Evolutionary conservation across 345 rosid species (phyloP).

Genomic region (Hirschfeldia incana): DNA sequence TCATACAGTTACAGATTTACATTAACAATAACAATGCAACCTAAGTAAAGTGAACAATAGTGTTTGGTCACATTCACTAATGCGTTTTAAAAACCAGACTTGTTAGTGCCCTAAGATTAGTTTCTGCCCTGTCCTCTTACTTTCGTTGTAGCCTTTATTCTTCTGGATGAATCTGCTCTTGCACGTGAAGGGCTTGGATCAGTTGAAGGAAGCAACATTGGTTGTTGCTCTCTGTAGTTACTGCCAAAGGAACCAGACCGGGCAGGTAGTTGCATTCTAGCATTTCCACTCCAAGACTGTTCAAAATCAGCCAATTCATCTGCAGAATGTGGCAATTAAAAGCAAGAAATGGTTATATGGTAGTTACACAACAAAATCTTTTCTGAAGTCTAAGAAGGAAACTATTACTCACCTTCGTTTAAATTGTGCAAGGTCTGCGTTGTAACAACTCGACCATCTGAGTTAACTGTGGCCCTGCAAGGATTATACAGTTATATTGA

Average conservation of each 20-base stretch:
- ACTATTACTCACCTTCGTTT: constrained; percentile 67
- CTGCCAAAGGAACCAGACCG: constrained; percentile 52
- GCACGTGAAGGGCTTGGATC: not conserved
- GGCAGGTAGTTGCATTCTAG: constrained; percentile 65
- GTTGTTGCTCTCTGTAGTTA: constrained; percentile 2
- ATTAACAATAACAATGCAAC: no score
- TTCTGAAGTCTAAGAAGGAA: not conserved
- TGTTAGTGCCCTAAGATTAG: no score
- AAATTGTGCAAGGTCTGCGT: constrained; percentile 82
- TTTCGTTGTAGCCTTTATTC: no score
- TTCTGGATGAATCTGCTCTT: no score
- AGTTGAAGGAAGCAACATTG: constrained; percentile 17
- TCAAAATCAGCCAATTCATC: constrained; percentile 71
- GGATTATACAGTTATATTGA: not conserved
- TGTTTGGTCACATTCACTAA: no score
- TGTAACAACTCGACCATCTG: constrained; percentile 80
- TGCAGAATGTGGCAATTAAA: constrained; percentile 20
- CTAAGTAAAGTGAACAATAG: no score
- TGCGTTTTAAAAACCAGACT: no score
- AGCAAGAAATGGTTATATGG: not conserved
- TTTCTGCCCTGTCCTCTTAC: no score
- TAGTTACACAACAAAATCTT: not conserved
- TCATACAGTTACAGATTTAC: no score
- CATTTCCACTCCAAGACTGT: constrained; percentile 71
- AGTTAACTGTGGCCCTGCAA: constrained; percentile 74